These are phyloP conservation scores for Pseudopithomyces maydicus DNA, from an alignment of 2,329 filamentous ascomycete species.

Conservation along the genomic window DNA sequence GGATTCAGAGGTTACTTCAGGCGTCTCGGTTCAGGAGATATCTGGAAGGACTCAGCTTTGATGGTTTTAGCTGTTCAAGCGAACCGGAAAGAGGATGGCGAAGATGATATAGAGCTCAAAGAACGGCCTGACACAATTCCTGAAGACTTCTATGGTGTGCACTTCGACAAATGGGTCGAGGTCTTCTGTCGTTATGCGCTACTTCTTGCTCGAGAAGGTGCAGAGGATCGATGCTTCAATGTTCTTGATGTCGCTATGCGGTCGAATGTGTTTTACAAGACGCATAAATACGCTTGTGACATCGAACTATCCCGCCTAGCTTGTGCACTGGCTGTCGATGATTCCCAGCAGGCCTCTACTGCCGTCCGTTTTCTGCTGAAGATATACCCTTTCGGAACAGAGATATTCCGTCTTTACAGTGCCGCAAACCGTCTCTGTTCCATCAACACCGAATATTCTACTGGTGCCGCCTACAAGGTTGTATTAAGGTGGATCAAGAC, in stretches of 20 bases:
- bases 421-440: slow-evolving; percentile 77
- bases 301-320: slow-evolving; percentile 82
- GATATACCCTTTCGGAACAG: slow-evolving; percentile 77
- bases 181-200: slow-evolving; percentile 89
- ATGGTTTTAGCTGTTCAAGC: slow-evolving; percentile 42
- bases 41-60: slow-evolving; percentile 41
- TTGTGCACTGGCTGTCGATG: slow-evolving; percentile 80
- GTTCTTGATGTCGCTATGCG: slow-evolving; percentile 78
- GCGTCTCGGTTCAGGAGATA: slow-evolving; percentile 34
- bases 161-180: slow-evolving; percentile 85
- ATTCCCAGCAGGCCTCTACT: slow-evolving; percentile 75
- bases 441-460: slow-evolving; percentile 75
- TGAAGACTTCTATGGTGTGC: slow-evolving; percentile 73
- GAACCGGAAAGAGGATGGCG: slow-evolving; percentile 41
- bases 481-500: slow-evolving; percentile 89
- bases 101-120: slow-evolving; percentile 31
- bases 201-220: slow-evolving; percentile 70
- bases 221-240: slow-evolving; percentile 75
- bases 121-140: slow-evolving; percentile 46
- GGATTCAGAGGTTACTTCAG: slow-evolving; percentile 45
- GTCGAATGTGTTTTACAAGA: slow-evolving; percentile 81
- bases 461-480: slow-evolving; percentile 85
- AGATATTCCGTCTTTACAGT: slow-evolving; percentile 83
- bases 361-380: slow-evolving; percentile 84
- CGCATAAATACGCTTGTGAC: slow-evolving; percentile 68